phyloP scores from a whole-genome alignment of 176 grass and related monocot species.

The Carex cristatella region DNA sequence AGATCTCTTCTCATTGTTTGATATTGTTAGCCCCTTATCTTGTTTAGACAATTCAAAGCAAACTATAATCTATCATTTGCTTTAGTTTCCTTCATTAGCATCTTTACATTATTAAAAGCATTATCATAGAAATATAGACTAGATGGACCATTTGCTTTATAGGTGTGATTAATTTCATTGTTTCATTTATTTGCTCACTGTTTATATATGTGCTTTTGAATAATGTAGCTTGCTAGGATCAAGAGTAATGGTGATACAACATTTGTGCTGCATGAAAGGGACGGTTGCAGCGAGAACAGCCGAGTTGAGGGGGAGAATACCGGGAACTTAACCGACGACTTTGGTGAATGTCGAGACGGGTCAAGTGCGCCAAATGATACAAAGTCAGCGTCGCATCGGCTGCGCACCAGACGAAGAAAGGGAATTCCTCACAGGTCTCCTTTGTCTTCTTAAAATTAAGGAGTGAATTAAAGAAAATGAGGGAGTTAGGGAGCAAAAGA shows the following conservation, averaged over 20 bases:
- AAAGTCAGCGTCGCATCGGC: not conserved
- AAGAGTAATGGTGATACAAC: conserved; percentile 26
- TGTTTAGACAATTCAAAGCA: not conserved
- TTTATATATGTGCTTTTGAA: not conserved
- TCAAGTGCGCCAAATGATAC: not conserved
- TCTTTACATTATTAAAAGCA: not conserved
- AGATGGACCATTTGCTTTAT: not conserved
- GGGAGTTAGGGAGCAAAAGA: conserved; percentile 6
- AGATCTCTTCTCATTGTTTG: not conserved
- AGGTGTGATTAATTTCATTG: not conserved
- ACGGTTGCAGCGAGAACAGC: not conserved
- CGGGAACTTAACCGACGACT: not conserved
- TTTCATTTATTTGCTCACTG: not conserved
- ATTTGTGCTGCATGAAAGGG: not conserved
- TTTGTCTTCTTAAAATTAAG: conserved; percentile 29
- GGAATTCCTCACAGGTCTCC: conserved; percentile 50
- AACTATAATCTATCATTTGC: not conserved
- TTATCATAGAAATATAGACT: not conserved
- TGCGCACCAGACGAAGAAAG: conserved; percentile 32
- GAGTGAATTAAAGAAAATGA: conserved; percentile 9
- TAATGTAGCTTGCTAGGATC: conserved; percentile 37
- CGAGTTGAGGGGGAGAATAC: not conserved
- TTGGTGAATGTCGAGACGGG: not conserved
- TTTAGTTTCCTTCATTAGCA: not conserved
- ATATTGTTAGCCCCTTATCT: not conserved